Evolutionary conservation across 2,329 filamentous ascomycete species (phyloP).

Genomic region (Chaetomiaceae sp.): DNA sequence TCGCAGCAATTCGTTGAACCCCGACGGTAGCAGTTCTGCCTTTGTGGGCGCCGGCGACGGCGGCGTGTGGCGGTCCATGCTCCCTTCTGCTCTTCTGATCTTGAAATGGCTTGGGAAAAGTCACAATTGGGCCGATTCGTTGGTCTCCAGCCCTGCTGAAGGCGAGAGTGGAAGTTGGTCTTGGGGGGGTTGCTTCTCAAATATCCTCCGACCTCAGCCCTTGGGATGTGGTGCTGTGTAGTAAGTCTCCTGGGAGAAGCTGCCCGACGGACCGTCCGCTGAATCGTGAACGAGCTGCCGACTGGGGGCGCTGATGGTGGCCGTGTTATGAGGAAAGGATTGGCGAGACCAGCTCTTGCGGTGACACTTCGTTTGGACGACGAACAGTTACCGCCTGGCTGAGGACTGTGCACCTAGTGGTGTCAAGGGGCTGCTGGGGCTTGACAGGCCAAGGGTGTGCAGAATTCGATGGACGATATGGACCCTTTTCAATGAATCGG

Average conservation of each 20-base stretch:
- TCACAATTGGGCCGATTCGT: not conserved
- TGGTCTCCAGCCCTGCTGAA: not conserved
- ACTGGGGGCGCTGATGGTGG: slow-evolving; percentile 9
- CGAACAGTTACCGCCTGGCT: slow-evolving; percentile 5
- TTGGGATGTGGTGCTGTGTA: not conserved
- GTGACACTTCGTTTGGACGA: slow-evolving; percentile 11
- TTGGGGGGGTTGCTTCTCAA: not conserved
- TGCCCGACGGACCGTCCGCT: no score
- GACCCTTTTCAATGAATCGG: slow-evolving; percentile 17
- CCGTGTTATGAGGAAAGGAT: slow-evolving; percentile 8
- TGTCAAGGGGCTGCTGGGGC: slow-evolving; percentile 18
- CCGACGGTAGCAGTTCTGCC: slow-evolving; percentile 36
- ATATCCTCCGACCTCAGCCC: not conserved
- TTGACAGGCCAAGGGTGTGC: slow-evolving; percentile 12
- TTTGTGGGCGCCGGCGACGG: slow-evolving; percentile 44
- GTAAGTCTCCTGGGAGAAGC: no score
- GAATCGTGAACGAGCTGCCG: slow-evolving; percentile 10
- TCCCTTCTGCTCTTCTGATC: slow-evolving; percentile 14
- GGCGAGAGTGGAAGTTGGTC: not conserved
- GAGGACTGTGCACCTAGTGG: slow-evolving; percentile 18
- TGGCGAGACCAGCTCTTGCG: slow-evolving; percentile 17
- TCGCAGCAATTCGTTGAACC: slow-evolving; percentile 40
- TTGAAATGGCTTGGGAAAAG: not conserved
- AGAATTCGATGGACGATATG: slow-evolving; percentile 14
- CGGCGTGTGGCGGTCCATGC: slow-evolving; percentile 37